phyloP scores from a whole-genome alignment of 805 yeast genomes.

The Barnettozyma vustinii region DNA sequence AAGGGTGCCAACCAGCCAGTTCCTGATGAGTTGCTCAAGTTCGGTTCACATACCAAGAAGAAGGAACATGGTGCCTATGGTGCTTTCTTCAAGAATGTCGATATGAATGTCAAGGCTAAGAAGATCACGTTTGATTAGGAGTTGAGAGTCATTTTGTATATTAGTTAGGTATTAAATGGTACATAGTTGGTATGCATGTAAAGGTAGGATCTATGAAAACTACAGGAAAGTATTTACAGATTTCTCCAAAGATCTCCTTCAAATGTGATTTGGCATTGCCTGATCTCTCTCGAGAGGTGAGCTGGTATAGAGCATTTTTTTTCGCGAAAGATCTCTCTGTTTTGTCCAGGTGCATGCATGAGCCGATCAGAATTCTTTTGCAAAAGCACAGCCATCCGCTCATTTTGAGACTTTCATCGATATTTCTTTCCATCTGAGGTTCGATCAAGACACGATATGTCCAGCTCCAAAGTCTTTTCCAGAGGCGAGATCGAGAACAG shows the following conservation, averaged over 20 bases:
- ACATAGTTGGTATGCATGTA: background rate
- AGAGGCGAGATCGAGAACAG: constrained; percentile 47
- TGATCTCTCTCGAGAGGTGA: background rate
- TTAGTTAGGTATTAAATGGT: background rate
- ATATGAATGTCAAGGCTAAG: constrained; percentile 75
- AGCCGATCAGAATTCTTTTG: background rate
- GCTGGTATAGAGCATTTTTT: background rate
- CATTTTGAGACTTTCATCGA: background rate
- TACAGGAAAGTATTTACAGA: background rate
- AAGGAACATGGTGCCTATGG: constrained; percentile 98
- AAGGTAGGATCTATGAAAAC: no score
- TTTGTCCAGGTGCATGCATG: background rate
- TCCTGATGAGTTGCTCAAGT: constrained; percentile 89
- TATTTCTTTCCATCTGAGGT: background rate
- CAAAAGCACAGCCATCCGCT: background rate
- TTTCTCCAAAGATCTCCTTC: no score
- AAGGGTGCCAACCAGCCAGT: constrained; percentile 94
- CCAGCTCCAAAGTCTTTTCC: constrained; percentile 26
- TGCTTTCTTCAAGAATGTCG: constrained; percentile 93
- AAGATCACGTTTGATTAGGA: constrained; percentile 61
- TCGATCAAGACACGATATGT: constrained; percentile 6
- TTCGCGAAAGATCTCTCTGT: background rate
- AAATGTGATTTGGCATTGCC: no score
- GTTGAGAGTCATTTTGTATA: background rate
- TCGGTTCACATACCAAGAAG: constrained; percentile 97